Base-by-base conservation (phyloP, 352 stramenopile species). In the Phytophthora cactorum region DNA sequence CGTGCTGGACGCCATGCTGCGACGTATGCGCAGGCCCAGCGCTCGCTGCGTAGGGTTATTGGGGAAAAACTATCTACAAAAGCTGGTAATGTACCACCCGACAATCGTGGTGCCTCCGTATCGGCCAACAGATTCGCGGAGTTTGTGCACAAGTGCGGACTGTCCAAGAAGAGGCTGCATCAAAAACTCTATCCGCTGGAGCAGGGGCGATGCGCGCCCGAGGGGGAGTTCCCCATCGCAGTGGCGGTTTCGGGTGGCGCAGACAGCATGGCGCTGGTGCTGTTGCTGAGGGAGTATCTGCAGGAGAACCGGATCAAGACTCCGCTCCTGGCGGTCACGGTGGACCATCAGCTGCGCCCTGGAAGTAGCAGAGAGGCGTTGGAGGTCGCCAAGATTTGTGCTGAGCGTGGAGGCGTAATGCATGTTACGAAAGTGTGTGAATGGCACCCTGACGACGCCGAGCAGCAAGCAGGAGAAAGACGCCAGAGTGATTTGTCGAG, bases 231-330 rank as follows among this genome's bases (percentile, higher is more conserved):
- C 53, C 86, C 85, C 11, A 64, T 93, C 52, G 86, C 87, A 22
- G 81, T 95, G 22, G 88, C 85, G 25, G 57, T 92, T 17, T 96
- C 88, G 0, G 88, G 88, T 11, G 88, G 88, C 6, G 86, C 81
- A 2, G 88, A 96, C 63, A 95, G 86, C 58, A 91, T 94, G 81
- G 84, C 88, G 27, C 59, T 96, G 52, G 84, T 87, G 72, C 77
- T 95, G 45, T 55, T 96, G 41, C 72, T 96, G 12, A 78, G 69
- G 9, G 84, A 95, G 55, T 86, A 87, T 53, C 39, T 95, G 12
- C 62, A 74, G 10, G n/a, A 62, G 6, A 74, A 81, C 10, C 27
- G 61, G 34, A 81, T 93, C 38, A 58, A 74, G 31, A 91, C 82
- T 9, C 81, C 83, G 41, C 78, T 96, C 9, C 64, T 96, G 17